phyloP scores from a whole-genome alignment of 2,329 filamentous ascomycete genomes.

The Trichoderma afroharzianum region DNA sequence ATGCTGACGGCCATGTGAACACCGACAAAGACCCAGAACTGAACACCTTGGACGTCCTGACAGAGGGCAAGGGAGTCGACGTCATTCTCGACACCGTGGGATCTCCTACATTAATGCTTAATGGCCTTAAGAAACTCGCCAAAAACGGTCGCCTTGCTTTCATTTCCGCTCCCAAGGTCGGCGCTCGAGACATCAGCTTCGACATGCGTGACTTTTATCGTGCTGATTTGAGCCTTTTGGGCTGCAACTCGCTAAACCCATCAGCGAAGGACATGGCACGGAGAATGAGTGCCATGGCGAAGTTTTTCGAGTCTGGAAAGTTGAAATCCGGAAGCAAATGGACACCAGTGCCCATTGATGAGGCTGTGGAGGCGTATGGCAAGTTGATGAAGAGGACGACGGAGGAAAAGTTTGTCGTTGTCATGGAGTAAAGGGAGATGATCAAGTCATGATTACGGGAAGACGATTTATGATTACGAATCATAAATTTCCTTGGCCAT shows the following conservation, averaged over 20 bases:
- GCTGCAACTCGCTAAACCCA: slow-evolving; percentile 15
- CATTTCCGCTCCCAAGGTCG: slow-evolving; percentile 7
- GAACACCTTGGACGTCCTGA: background rate
- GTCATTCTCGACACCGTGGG: slow-evolving; percentile 13
- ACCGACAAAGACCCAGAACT: slow-evolving; percentile 9
- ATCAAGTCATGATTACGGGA: background rate
- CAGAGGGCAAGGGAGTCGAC: slow-evolving; percentile 2
- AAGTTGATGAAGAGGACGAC: background rate
- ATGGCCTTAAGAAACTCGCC: background rate
- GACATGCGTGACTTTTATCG: slow-evolving; percentile 18
- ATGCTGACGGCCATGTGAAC: background rate
- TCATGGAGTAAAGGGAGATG: background rate
- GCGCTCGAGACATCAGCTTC: background rate
- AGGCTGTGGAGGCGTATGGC: slow-evolving; percentile 3
- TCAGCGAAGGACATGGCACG: slow-evolving; percentile 14
- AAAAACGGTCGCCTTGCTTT: slow-evolving; percentile 8
- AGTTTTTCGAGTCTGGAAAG: slow-evolving; percentile 4
- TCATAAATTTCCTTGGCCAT: background rate
- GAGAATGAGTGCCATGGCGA: background rate
- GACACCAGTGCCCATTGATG: background rate
- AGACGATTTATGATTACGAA: background rate
- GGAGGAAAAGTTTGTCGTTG: slow-evolving; percentile 1
- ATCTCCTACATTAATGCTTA: background rate
- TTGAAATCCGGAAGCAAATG: background rate
- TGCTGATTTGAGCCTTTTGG: slow-evolving; percentile 12